These are phyloP conservation scores for Excoecaria cochinchinensis DNA, from an alignment of 345 rosid species.

Conservation along the genomic window DNA sequence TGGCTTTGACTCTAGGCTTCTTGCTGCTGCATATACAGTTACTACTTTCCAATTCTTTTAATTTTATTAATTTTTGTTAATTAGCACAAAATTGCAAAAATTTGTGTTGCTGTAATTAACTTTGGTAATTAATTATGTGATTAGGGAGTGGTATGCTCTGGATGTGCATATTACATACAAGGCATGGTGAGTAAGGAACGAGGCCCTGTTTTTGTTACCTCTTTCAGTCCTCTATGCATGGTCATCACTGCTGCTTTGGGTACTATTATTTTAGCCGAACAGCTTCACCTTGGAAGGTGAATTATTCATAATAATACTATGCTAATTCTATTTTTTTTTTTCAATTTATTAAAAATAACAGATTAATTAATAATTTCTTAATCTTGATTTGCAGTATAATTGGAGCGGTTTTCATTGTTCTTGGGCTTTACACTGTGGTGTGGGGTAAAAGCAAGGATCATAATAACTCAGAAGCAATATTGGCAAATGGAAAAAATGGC, in stretches of 20 bases:
- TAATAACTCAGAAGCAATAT: background rate
- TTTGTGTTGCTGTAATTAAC: background rate
- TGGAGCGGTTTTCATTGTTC: slow-evolving; percentile 72
- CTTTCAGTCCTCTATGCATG: slow-evolving; percentile 87
- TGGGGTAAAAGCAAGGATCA: slow-evolving; percentile 91
- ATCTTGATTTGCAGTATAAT: slow-evolving; percentile 48
- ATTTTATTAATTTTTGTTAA: too few relatives aligned
- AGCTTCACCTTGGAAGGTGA: slow-evolving; percentile 79
- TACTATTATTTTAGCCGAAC: slow-evolving; percentile 61
- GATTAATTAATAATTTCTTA: too few relatives aligned
- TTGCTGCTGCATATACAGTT: slow-evolving; percentile 81
- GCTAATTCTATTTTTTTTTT: too few relatives aligned
- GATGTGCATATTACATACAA: slow-evolving; percentile 80
- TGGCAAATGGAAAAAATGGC: slow-evolving; percentile 32
- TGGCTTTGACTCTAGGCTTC: slow-evolving; percentile 71
- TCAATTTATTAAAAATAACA: too few relatives aligned
- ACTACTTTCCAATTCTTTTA: slow-evolving; percentile 3
- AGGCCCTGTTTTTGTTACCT: slow-evolving; percentile 83
- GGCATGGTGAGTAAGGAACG: slow-evolving; percentile 56
- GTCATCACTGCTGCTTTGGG: slow-evolving; percentile 76
- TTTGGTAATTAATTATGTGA: background rate
- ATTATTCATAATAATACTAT: background rate
- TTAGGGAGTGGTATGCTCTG: slow-evolving; percentile 94
- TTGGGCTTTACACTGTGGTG: slow-evolving; percentile 74
- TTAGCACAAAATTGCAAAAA: too few relatives aligned